Percentiles rank a stretch among this genome's conserved stretches.
phyloP scores from a whole-genome alignment of 306 rosid species.

The Cajanus cajan region DNA sequence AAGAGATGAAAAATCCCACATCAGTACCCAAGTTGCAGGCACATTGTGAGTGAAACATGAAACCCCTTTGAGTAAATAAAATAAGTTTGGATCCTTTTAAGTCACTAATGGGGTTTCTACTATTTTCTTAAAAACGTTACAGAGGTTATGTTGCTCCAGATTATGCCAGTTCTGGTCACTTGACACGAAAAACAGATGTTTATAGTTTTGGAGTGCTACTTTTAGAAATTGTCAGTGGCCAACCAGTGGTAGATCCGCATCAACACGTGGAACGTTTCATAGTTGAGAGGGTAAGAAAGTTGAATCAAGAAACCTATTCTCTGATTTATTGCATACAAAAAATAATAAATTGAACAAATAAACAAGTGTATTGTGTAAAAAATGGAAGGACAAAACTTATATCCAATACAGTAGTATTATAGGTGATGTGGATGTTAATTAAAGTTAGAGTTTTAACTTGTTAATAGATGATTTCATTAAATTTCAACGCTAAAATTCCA shows the following conservation, averaged over 20 bases:
- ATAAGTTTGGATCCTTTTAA: not conserved
- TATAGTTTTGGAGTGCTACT: slow-evolving; percentile 77
- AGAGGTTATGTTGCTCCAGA: slow-evolving; percentile 92
- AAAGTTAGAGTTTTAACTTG: no score
- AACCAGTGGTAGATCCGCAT: slow-evolving; percentile 43
- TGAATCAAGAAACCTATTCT: not conserved
- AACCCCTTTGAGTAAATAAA: not conserved
- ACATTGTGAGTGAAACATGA: slow-evolving; percentile 59
- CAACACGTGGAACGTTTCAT: slow-evolving; percentile 52
- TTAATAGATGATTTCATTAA: no score
- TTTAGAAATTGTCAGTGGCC: slow-evolving; percentile 66
- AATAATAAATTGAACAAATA: not conserved
- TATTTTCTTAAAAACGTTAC: not conserved
- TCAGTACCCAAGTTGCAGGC: slow-evolving; percentile 81
- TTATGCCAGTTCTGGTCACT: slow-evolving; percentile 69
- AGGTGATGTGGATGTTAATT: no score
- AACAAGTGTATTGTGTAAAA: not conserved
- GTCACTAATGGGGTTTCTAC: slow-evolving; percentile 8
- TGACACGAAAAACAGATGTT: slow-evolving; percentile 75
- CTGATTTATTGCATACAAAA: not conserved
- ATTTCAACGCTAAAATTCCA: no score
- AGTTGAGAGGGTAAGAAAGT: slow-evolving; percentile 58
- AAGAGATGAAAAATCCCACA: slow-evolving; percentile 49
- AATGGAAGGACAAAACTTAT: no score
- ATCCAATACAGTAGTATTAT: no score